phyloP scores from a whole-genome alignment of 371 early-diverging fungal genomes.

The Dichotomocladium elegans region DNA sequence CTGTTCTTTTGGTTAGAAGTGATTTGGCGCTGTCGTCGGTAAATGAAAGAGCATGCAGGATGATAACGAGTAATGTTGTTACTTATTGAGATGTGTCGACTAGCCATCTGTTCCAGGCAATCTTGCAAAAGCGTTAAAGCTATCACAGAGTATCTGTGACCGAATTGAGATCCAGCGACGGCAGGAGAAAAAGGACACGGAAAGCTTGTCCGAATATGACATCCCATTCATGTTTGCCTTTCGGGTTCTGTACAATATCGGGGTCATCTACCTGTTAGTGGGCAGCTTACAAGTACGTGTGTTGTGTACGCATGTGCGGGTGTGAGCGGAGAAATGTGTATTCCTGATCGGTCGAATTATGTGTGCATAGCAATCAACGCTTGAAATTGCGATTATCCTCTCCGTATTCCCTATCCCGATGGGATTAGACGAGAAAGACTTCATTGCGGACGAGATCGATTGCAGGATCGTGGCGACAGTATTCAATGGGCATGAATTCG shows the following conservation, averaged over 20 bases:
- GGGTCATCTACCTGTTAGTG: constrained; percentile 42
- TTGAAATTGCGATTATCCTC: constrained; percentile 46
- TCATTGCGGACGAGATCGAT: constrained; percentile 34
- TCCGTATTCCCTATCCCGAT: constrained; percentile 45
- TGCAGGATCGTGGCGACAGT: constrained; percentile 32
- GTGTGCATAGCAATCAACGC: constrained; percentile 34
- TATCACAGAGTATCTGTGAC: constrained; percentile 44
- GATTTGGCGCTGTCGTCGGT: constrained; percentile 43
- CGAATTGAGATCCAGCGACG: constrained; percentile 40
- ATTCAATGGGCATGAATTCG: constrained; percentile 42
- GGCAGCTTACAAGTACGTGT: constrained; percentile 42
- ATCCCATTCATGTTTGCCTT: constrained; percentile 53
- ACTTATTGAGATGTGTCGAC: not conserved
- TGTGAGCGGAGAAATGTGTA: too few relatives aligned
- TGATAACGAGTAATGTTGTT: not conserved
- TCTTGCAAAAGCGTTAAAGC: constrained; percentile 36
- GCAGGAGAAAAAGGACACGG: constrained; percentile 21
- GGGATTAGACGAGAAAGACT: constrained; percentile 34
- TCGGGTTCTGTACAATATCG: constrained; percentile 45
- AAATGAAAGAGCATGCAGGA: constrained; percentile 1
- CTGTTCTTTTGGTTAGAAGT: constrained; percentile 35
- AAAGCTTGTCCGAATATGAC: constrained; percentile 25
- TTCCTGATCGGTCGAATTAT: too few relatives aligned
- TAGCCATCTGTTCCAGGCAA: constrained; percentile 45
- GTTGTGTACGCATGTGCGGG: too few relatives aligned